Evolutionary conservation across 345 rosid genomes (phyloP).

Genomic region (Rhodamnia rubescens): DNA sequence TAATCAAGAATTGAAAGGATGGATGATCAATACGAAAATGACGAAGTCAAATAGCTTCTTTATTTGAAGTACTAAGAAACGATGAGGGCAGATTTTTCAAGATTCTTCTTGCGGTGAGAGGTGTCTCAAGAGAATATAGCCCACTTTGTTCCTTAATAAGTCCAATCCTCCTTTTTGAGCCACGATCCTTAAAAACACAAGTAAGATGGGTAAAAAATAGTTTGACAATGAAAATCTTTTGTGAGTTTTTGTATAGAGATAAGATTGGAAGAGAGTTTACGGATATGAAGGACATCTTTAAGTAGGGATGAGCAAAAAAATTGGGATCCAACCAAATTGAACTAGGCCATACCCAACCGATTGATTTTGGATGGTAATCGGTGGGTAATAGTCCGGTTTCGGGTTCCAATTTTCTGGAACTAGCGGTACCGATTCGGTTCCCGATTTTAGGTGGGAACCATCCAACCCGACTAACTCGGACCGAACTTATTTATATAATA

Average conservation of each 20-base stretch:
- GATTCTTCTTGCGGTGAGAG: neutral
- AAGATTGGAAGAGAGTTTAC: neutral
- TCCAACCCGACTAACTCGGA: too few species aligned
- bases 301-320: too few species aligned
- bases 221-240: too few species aligned
- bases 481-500: too few species aligned
- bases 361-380: too few species aligned
- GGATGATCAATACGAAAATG: neutral
- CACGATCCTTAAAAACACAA: neutral
- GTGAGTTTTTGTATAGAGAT: neutral
- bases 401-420: too few species aligned
- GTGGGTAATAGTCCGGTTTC: too few species aligned
- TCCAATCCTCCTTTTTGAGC: neutral
- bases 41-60: neutral
- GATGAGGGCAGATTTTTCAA: neutral
- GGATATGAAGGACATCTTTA: neutral
- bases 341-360: too few species aligned
- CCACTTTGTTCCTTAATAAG: neutral
- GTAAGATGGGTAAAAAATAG: too few species aligned
- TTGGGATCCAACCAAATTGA: too few species aligned
- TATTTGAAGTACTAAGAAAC: neutral
- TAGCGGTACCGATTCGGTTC: too few species aligned
- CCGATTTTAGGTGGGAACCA: too few species aligned
- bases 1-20: neutral
- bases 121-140: neutral